These are phyloP conservation scores for Pyrenochaeta sp. DNA, from an alignment of 2,329 filamentous ascomycete genomes.

Conservation along the genomic window DNA sequence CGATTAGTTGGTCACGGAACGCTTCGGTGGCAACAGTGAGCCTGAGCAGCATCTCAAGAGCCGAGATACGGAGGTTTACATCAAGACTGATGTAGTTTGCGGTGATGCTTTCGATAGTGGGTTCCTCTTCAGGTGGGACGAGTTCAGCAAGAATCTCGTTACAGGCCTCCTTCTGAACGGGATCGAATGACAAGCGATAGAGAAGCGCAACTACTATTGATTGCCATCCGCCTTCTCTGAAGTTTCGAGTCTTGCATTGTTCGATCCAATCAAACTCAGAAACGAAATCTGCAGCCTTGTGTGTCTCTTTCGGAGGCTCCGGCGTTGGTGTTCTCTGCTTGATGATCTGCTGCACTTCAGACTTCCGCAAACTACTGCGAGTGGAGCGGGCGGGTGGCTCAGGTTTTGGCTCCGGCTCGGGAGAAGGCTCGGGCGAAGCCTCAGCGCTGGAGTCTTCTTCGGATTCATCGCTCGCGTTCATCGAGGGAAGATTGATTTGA, in stretches of 20 bases:
- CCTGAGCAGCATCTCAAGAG: conserved; percentile 85
- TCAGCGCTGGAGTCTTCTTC: conserved; percentile 61
- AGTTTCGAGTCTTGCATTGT: conserved; percentile 81
- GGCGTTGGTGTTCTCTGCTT: conserved; percentile 49
- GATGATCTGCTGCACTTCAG: conserved; percentile 68
- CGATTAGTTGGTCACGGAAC: conserved; percentile 86
- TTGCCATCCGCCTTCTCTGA: conserved; percentile 89
- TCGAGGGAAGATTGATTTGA: conserved; percentile 77
- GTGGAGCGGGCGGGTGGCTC: conserved; percentile 82
- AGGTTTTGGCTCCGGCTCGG: too few species aligned
- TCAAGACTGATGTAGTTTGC: conserved; percentile 78
- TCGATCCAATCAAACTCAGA: conserved; percentile 83
- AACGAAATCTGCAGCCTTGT: conserved; percentile 79
- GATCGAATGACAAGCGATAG: conserved; percentile 81
- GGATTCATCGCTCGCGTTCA: conserved; percentile 56
- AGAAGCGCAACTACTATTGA: conserved; percentile 86
- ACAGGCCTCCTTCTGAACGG: conserved; percentile 73
- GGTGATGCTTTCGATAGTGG: conserved; percentile 76
- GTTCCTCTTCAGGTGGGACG: conserved; percentile 78
- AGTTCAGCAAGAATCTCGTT: conserved; percentile 81
- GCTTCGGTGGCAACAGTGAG: conserved; percentile 86
- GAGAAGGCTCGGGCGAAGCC: conserved; percentile 59
- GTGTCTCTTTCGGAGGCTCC: conserved; percentile 49
- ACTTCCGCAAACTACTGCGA: conserved; percentile 83
- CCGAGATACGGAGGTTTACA: conserved; percentile 80